Evolutionary conservation across 2,329 filamentous ascomycete genomes (phyloP), one percentile per base, ranked within the genome.

Genomic region (Colletotrichum sp.): DNA sequence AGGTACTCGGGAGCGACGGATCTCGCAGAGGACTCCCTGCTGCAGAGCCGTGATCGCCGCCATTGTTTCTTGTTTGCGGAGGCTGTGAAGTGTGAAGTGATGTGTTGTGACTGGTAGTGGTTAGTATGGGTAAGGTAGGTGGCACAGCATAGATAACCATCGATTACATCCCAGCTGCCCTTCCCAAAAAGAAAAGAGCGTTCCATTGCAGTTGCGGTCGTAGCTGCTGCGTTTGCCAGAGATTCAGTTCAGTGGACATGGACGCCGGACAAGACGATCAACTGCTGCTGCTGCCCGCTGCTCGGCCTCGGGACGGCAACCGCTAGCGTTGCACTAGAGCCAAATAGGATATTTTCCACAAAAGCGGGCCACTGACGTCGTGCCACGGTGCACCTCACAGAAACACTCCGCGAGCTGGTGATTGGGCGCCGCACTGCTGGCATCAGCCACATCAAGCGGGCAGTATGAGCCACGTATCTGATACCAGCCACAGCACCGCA

Each of bases 361-460:
- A 24, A 62, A 30, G 59, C 59, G 64, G 70, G 44, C 69, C 69
- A 68, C 55, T 73, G 64, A 76, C 60, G 63, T 75, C 55, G 72
- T 68, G 69, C 72, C 73, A 68, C 73, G 73, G 63, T 66, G 39
- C 44, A 52, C 44, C 44, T 52, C n/a, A 21, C 0, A 52, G 39
- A 16, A 18, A 24, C 8, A 36, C 15, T 24, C 28, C 28, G 24
- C 21, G 34, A 28, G 15, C 24, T n/a, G 34, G 71, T 57, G 39
- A 70, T 64, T 30, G 52, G 34, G n/a, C 8, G 44, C 16, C 28
- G 15, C 9, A 30, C 21, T 49, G 34, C 28, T 15, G 28, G 28
- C 57, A 15, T 52, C 49, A 75, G 72, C 72, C 72, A 63, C 59
- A 63, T 32, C 5, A 6, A 39, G 18, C 16, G 3, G 16, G 44